Evolutionary conservation across 768 basidiomycete species (phyloP).

Genomic region (Ramaria sp.): DNA sequence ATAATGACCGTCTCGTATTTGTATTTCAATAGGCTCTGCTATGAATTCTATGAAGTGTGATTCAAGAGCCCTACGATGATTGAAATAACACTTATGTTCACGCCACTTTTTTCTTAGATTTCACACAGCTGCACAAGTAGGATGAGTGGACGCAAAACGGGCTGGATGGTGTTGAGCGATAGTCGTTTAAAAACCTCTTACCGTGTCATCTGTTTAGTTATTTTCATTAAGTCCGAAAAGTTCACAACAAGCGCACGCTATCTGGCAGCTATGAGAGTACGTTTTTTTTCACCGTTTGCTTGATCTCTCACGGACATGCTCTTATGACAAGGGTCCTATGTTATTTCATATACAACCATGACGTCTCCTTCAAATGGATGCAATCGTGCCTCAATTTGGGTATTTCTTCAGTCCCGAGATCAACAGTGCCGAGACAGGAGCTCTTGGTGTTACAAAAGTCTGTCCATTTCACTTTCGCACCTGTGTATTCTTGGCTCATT

Average conservation of each 20-base stretch:
- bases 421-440: conserved; percentile 38
- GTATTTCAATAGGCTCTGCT: conserved; percentile 35
- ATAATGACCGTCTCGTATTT: background rate
- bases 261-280: no score
- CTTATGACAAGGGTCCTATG: conserved; percentile 15
- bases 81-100: background rate
- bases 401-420: conserved; percentile 46
- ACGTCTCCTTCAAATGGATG: conserved; percentile 42
- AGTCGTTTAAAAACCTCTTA: no score
- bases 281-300: background rate
- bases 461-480: conserved; percentile 11
- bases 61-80: background rate
- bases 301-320: background rate
- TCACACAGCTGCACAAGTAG: conserved; percentile 59
- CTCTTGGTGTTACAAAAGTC: conserved; percentile 53
- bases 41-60: conserved; percentile 50
- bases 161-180: conserved; percentile 37
- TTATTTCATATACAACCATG: conserved; percentile 38
- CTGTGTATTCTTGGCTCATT: background rate
- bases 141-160: conserved; percentile 51
- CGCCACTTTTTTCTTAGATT: conserved; percentile 14
- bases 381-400: conserved; percentile 40
- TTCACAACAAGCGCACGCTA: no score
- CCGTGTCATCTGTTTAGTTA: no score
- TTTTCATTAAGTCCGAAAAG: no score